phyloP scores from a whole-genome alignment of 108 stramenopile genomes.

The Cyclotella baltica region DNA sequence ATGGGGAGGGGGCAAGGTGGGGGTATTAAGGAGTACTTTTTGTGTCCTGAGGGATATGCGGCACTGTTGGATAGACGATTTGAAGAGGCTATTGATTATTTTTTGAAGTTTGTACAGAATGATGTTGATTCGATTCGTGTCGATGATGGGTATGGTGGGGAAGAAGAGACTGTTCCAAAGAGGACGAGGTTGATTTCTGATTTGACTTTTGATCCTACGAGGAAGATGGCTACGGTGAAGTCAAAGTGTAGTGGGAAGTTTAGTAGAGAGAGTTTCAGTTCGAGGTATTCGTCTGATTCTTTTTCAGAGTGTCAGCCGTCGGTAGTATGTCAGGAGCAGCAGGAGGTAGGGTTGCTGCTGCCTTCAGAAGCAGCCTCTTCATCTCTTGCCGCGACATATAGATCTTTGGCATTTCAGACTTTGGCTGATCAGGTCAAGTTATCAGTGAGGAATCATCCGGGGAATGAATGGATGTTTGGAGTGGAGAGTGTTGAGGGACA shows the following conservation, averaged over 20 bases:
- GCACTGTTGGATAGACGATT: constrained; percentile 55
- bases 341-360: constrained; percentile 11
- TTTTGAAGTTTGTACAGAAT: constrained; percentile 27
- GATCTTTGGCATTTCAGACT: constrained; percentile 64
- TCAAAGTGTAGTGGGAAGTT: not conserved
- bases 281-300: too few relatives aligned
- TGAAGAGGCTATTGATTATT: constrained; percentile 54
- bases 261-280: not conserved
- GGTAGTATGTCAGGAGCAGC: not conserved
- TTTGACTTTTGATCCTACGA: constrained; percentile 18
- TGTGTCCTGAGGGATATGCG: constrained; percentile 57
- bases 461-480: constrained; percentile 69
- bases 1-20: not conserved
- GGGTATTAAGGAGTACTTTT: not conserved
- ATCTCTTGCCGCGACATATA: constrained; percentile 61
- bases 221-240: not conserved
- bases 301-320: not conserved
- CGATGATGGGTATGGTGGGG: not conserved
- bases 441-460: constrained; percentile 54
- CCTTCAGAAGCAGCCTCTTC: constrained; percentile 61
- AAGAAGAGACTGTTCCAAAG: not conserved
- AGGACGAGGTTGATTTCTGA: constrained; percentile 8
- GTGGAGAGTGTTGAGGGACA: not conserved
- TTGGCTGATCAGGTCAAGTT: constrained; percentile 62
- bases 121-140: not conserved